Base-by-base conservation (phyloP, 1,139 yeast genomes). In the Blastobotrys elegans region DNA sequence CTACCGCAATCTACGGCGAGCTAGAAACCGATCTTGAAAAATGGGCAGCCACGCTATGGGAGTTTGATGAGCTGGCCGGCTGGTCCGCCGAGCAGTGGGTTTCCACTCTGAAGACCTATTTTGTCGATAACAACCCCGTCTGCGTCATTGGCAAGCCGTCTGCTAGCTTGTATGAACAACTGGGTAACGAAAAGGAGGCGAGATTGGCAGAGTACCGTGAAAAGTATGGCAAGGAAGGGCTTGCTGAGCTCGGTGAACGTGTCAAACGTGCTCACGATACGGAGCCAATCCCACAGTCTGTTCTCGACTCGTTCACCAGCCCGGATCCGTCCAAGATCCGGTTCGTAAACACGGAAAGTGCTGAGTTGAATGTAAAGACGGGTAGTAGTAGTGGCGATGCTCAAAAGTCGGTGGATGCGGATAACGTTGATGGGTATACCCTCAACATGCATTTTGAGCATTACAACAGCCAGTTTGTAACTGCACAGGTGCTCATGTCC, bases 111-210 rank as follows among this genome's bases (percentile, higher is more conserved):
- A 63, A 70, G 34, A 66, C 70, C 43, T 76, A 79, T 57, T 74
- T 87, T 41, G 72, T 87, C 13, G 74, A 79, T 5, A 84, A 82
- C 55, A 72, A 80, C n/a, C 76, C 84, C n/a, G 86, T 82, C 4
- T 68, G 86, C n/a, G 73, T 90, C 2, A 62, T 87, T 46, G 89
- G 88, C 1, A 75, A 69, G 53, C 97, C 99, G 14, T 87, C 96
- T 3, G 70, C 78, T 6, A 64, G 66, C 21, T 66, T 86, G 46
- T 84, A 86, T 61, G 75, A 75, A 47, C 52, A 64, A 3, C 63
- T 76, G 46, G 82, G 82, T 52, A 56, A 60, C 10, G 80, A 77
- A 16, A 79, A 79, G 48, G 75, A 77, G 52, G 65, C 72, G 29
- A 61, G 82, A 17, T 55, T 75, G 4, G 65, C 73, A 40, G 74